Base-by-base conservation (phyloP, 371 early-diverging fungal genomes). In the Saksenaea vasiformis region DNA sequence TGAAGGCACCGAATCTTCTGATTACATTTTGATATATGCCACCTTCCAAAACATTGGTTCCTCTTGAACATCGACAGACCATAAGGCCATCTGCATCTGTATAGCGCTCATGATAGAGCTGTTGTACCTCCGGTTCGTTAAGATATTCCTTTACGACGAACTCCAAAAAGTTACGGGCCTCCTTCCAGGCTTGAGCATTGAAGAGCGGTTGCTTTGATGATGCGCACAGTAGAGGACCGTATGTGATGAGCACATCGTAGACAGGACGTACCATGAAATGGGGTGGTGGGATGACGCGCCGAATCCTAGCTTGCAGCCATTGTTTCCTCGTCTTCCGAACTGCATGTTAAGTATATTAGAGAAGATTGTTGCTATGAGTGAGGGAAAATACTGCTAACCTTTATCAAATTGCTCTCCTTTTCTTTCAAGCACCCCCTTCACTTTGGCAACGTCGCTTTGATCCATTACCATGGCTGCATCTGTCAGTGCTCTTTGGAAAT, bases 21-120 rank as follows among this genome's bases (percentile, higher is more conserved):
- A 43, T 43, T 39, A 58, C 1, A 5, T 58, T 58, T n/a, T 58
- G 58, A n/a, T 58, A 41, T 5, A 58, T 41, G 0, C 44, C 58
- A 26, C 58, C 44, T 38, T 58, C 58, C 24, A 58, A 1, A 5
- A 11, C 7, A 26, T 57, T 57, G n/a, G 38, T 57, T 9, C 58
- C 39, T 57, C 24, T 11, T 2, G 5, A 8, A 26, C 39, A 37
- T 57, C 58, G 2, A 17, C 26, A 57, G 9, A 57, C 5, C 31
- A 7, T 36, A 11, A 57, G 36, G 5, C 39, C 38, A n/a, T 58
- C 15, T 13, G 11, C 24, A 11, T 58, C 24, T 13, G 26, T 0
- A 5, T 13, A 43, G 17, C 19, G 4, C 9, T 28, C 17, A 14
- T 3, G 36, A 5, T 39, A 41, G 11, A 13, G 13, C 4, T 13